phyloP scores from a whole-genome alignment of 106 monocot genomes.

The Hemerocallis citrina region DNA sequence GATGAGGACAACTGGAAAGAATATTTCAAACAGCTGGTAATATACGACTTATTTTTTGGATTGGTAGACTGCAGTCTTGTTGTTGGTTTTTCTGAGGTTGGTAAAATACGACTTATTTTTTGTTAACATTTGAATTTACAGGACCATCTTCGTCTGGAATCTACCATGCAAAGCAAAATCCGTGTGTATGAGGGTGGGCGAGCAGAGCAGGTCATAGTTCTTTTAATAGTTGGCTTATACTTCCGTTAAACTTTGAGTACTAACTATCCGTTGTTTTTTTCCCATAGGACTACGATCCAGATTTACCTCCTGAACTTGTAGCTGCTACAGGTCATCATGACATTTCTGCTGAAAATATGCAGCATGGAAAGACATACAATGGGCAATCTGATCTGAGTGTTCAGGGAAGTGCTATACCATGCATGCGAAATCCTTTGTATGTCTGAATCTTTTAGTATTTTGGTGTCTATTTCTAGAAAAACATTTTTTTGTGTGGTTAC shows the following conservation, averaged over 20 bases:
- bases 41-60: too few relatives aligned
- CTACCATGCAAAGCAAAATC: conserved; percentile 98
- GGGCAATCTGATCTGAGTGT: conserved; percentile 44
- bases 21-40: conserved; percentile 75
- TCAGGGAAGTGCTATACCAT: conserved; percentile 44
- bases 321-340: conserved; percentile 83
- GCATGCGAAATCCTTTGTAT: conserved; percentile 53
- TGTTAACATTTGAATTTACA: conserved; percentile 16
- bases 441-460: conserved; percentile 6
- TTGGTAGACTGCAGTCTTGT: too few relatives aligned
- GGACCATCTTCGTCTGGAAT: conserved; percentile 87
- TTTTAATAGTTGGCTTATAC: not conserved
- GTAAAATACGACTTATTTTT: not conserved
- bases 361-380: conserved; percentile 35
- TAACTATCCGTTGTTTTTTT: not conserved
- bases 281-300: conserved; percentile 93
- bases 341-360: conserved; percentile 35
- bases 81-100: not conserved
- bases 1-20: conserved; percentile 90
- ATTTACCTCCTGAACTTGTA: conserved; percentile 98
- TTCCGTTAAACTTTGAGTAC: not conserved
- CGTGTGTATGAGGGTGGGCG: conserved; percentile 95
- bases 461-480: not conserved
- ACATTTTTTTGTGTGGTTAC: not conserved
- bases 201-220: conserved; percentile 64